phyloP scores from a whole-genome alignment of 768 basidiomycete genomes.

The Boletus pseudopeckii region DNA sequence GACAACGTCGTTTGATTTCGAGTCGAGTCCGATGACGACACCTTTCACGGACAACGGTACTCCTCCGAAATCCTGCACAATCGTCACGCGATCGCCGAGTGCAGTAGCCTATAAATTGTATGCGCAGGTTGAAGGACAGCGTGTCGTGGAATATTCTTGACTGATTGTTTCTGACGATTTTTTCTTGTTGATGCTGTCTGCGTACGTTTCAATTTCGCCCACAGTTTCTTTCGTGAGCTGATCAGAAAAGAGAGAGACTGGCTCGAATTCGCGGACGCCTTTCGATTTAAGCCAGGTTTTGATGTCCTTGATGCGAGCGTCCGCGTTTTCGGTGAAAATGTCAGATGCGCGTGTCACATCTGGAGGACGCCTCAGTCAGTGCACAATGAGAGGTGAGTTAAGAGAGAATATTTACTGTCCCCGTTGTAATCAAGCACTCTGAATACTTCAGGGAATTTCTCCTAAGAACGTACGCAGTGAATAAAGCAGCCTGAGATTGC shows the following conservation, averaged over 20 bases:
- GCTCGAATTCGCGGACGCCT: slow-evolving; percentile 87
- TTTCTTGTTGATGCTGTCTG: no score
- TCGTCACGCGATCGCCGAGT: slow-evolving; percentile 90
- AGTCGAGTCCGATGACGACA: slow-evolving; percentile 84
- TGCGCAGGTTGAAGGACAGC: slow-evolving; percentile 91
- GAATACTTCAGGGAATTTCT: no score
- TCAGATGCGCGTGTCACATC: slow-evolving; percentile 70
- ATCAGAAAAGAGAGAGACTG: slow-evolving; percentile 88
- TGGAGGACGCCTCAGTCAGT: slow-evolving; percentile 29
- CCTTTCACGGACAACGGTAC: slow-evolving; percentile 92
- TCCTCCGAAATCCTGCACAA: slow-evolving; percentile 93
- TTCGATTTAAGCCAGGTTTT: slow-evolving; percentile 82
- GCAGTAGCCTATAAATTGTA: slow-evolving; percentile 78
- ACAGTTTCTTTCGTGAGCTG: slow-evolving; percentile 91
- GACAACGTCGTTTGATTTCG: slow-evolving; percentile 87
- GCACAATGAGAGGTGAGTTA: not conserved
- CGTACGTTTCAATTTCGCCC: slow-evolving; percentile 69
- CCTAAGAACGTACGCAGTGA: slow-evolving; percentile 35
- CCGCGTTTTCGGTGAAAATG: slow-evolving; percentile 57
- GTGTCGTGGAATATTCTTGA: no score
- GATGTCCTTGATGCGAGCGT: slow-evolving; percentile 70
- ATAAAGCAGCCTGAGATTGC: not conserved
- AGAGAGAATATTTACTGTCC: slow-evolving; percentile 47
- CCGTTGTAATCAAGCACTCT: slow-evolving; percentile 62
- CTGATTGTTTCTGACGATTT: no score